phyloP scores from a whole-genome alignment of 2,329 filamentous ascomycete genomes.

The Cyclaneusma minus region DNA sequence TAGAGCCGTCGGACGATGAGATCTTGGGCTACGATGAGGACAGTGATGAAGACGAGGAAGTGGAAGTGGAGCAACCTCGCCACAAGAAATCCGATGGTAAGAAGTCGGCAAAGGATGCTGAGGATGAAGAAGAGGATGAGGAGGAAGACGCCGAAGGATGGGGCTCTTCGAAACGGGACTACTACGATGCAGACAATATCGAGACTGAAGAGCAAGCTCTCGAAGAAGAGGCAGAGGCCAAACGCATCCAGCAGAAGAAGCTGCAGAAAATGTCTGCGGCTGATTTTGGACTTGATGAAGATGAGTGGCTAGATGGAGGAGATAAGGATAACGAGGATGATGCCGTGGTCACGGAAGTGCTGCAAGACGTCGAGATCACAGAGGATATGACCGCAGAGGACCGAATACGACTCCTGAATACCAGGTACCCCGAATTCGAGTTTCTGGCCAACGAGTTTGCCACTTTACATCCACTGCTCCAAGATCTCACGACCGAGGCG shows the following conservation, averaged over 20 bases:
- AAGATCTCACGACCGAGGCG: conserved; percentile 40
- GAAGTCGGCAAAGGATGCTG: conserved; percentile 33
- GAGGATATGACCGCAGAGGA: conserved; percentile 66
- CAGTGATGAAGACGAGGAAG: conserved; percentile 17
- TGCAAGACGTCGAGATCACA: conserved; percentile 70
- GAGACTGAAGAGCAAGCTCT: conserved; percentile 56
- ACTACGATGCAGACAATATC: conserved; percentile 74
- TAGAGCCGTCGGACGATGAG: conserved; percentile 49
- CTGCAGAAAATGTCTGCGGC: conserved; percentile 76
- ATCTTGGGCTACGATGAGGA: conserved; percentile 31
- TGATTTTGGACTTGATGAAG: conserved; percentile 86
- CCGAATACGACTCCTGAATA: conserved; percentile 56
- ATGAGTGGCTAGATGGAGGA: conserved; percentile 58
- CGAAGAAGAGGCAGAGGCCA: conserved; percentile 84
- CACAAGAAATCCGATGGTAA: conserved; percentile 38
- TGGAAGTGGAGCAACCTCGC: conserved; percentile 10
- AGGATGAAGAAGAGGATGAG: conserved; percentile 37
- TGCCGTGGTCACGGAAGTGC: conserved; percentile 67
- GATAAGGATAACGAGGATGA: conserved; percentile 30
- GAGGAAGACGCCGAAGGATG: conserved; percentile 55
- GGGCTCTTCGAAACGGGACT: conserved; percentile 78
- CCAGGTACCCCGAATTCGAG: conserved; percentile 85
- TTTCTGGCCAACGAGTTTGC: conserved; percentile 58
- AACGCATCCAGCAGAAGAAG: conserved; percentile 80
- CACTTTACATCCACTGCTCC: conserved; percentile 37